These are phyloP conservation scores for Mycena amicta DNA, from an alignment of 768 basidiomycete species.

Conservation along the genomic window DNA sequence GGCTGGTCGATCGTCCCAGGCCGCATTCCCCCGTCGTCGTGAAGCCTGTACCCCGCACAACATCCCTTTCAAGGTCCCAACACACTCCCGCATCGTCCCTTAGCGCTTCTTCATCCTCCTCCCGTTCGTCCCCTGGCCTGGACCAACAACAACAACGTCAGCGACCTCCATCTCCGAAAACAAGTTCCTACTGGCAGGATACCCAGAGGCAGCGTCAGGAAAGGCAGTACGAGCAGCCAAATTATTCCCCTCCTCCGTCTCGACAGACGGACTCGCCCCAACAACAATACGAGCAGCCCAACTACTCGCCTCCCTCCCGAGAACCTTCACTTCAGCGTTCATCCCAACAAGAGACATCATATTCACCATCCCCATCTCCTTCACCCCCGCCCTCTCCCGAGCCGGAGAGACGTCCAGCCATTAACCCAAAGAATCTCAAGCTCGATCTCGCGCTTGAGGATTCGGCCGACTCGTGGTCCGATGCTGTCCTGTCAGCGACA, in stretches of 20 bases:
- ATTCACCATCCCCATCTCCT: neutral
- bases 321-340: neutral
- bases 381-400: conserved; percentile 7
- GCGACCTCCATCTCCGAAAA: conserved; percentile 9
- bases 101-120: conserved; percentile 15
- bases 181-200: conserved; percentile 10
- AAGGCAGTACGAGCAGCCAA: neutral
- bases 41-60: conserved; percentile 13
- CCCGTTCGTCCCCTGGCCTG: conserved; percentile 12
- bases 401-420: neutral
- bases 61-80: conserved; percentile 15
- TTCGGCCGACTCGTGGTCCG: conserved; percentile 14
- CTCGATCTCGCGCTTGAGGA: conserved; percentile 16
- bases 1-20: conserved; percentile 29
- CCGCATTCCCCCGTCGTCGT: conserved; percentile 10
- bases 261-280: neutral
- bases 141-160: neutral
- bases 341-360: neutral
- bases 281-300: neutral
- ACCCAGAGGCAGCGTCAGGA: conserved; percentile 3
- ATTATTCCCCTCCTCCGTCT: neutral
- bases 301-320: neutral
- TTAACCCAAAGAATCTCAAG: conserved; percentile 20
- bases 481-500: conserved; percentile 20
- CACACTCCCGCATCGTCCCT: conserved; percentile 19